These are phyloP conservation scores for Geoglossum cookeanum DNA, from an alignment of 2,329 filamentous ascomycete species.

Conservation along the genomic window DNA sequence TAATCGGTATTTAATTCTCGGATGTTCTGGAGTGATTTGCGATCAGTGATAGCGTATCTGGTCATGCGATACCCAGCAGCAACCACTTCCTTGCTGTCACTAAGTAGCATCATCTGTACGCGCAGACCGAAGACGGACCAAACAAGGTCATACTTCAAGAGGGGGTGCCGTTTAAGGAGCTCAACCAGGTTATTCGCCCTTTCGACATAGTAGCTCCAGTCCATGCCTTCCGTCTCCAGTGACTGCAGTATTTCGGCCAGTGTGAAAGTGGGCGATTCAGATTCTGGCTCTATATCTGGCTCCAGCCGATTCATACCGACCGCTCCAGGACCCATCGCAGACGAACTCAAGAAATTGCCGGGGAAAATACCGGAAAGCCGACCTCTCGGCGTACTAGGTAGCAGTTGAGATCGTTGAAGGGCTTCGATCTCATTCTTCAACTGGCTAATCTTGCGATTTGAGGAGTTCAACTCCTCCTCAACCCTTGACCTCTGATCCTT, in stretches of 20 bases:
- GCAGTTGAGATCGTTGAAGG: slow-evolving; percentile 17
- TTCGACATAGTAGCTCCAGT: slow-evolving; percentile 86
- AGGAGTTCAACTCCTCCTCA: slow-evolving; percentile 77
- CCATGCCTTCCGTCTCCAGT: slow-evolving; percentile 70
- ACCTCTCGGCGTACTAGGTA: slow-evolving; percentile 20
- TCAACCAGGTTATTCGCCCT: slow-evolving; percentile 86
- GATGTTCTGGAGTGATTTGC: slow-evolving; percentile 75
- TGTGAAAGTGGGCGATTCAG: slow-evolving; percentile 77
- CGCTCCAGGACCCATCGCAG: slow-evolving; percentile 35
- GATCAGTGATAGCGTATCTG: slow-evolving; percentile 83
- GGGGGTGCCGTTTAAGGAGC: slow-evolving; percentile 83
- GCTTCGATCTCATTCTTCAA: slow-evolving; percentile 31
- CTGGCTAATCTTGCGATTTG: slow-evolving; percentile 51
- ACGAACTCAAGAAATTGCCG: slow-evolving; percentile 34
- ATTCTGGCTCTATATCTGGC: slow-evolving; percentile 44
- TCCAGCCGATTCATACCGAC: slow-evolving; percentile 26
- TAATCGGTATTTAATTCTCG: slow-evolving; percentile 78
- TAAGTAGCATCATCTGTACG: slow-evolving; percentile 90
- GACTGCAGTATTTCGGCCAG: slow-evolving; percentile 81
- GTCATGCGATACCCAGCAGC: slow-evolving; percentile 88
- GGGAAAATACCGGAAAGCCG: slow-evolving; percentile 31
- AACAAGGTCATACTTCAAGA: slow-evolving; percentile 86
- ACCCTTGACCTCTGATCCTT: slow-evolving; percentile 65
- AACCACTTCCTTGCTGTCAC: slow-evolving; percentile 87
- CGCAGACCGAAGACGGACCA: slow-evolving; percentile 90